phyloP scores from a whole-genome alignment of 140 eudicot genomes.

The Flaveria floridana region DNA sequence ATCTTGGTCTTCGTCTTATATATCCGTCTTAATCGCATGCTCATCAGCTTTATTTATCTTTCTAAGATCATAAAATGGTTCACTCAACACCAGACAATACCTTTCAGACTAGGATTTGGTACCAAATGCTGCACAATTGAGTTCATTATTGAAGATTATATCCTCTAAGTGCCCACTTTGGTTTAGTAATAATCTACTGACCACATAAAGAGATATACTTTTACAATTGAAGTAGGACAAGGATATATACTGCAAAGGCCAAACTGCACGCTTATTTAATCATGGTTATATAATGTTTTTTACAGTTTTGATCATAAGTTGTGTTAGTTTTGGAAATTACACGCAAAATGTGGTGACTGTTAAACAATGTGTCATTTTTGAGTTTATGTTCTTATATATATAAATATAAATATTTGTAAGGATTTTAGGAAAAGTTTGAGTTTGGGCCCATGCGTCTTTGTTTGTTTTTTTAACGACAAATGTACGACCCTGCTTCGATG shows the following conservation, averaged over 20 bases:
- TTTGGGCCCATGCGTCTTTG: no score
- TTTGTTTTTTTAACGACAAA: no score
- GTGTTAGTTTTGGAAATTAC: constrained; percentile 24
- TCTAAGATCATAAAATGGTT: constrained; percentile 37
- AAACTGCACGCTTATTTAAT: constrained; percentile 9
- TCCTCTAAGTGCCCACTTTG: constrained; percentile 14
- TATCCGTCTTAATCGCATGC: constrained; percentile 39
- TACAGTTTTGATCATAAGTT: constrained; percentile 31
- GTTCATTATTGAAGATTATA: constrained; percentile 6
- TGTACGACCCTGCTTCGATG: no score
- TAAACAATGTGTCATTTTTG: constrained; percentile 10
- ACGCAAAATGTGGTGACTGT: constrained; percentile 3
- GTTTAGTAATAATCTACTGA: constrained; percentile 14
- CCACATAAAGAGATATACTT: constrained; percentile 1
- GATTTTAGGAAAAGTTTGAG: no score
- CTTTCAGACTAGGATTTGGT: constrained; percentile 19
- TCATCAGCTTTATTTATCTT: constrained; percentile 43
- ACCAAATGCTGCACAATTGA: constrained; percentile 7
- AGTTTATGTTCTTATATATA: not conserved
- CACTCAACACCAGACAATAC: constrained; percentile 5
- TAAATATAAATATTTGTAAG: no score
- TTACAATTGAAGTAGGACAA: constrained; percentile 19
- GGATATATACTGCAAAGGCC: not conserved
- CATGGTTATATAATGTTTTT: constrained; percentile 12
- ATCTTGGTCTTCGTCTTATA: constrained; percentile 38